Evolutionary conservation across 129 eudicot genomes (phyloP), one percentile per base, ranked within the genome.

Genomic region (Saussurea involucrata): DNA sequence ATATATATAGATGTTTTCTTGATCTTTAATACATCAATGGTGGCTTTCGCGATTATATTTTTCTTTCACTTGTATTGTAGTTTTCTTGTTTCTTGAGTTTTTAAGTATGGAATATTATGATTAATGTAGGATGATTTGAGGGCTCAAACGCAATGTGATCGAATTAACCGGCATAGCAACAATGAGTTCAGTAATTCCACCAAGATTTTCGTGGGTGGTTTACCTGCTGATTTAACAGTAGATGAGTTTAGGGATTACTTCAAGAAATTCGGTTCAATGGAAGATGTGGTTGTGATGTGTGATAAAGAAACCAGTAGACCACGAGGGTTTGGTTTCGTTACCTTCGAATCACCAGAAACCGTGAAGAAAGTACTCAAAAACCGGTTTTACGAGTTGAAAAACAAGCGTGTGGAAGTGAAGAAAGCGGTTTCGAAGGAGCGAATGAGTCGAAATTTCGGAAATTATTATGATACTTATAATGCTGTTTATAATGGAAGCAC

Each of bases 291-390:
- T 36, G 74, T 82, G 44, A 77, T 82, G 74, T 20, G 18, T 11
- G 75, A 82, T 66, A 71, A 66, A 71, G 31, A 21, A 37, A 76
- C 69, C 28, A 34, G 53, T 8, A 44, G 36, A 34, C 82, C 86
- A 53, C 67, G 86, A 57, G 82, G 86, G 34, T 82, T 82, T 28
- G 86, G 86, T 57, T 82, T 82, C 18, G 73, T 82, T 65, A 76
- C 86, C 8, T 82, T 76, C 40, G 78, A 77, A 8, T 76, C 82
- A 10, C 55, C 21, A 37, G 82, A 71, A n/a, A 70, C 86, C 1
- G 86, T 76, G 7, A 57, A 76, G 4, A 71, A 57, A 22, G 82
- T 77, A 8, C 18, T 82, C 8, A 46, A 53, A n/a, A 24, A 49
- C 11, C 24, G 46, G 36, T 71, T 22, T 53, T 75, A 82, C 67